Evolutionary conservation across 352 stramenopile species (phyloP), one percentile per base, ranked within the genome.

Genomic region (Pythium aquatile): DNA sequence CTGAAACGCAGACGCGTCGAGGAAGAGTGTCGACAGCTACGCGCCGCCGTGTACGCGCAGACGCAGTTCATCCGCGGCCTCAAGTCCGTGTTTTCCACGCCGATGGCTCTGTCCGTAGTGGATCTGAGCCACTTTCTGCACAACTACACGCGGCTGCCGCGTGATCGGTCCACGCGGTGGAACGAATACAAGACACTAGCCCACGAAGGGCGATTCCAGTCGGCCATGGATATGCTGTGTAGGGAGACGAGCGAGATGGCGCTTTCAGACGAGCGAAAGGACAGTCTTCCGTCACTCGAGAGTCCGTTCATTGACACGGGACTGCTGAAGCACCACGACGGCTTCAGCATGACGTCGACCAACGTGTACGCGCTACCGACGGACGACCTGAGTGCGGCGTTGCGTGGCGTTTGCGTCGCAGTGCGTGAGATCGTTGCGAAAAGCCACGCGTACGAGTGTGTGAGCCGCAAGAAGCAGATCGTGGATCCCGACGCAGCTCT

Each of bases 321-420:
- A 7, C n/a, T 39, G 30, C 10, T 33, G 2, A 16, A 49, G 9
- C 9, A 26, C 30, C 20, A n/a, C 54, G 32, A 48, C 35, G 54
- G 32, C 32, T 60, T 29, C 17, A 67, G 66, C 26, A 66, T 73
- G 55, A 79, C 63, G 8, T 74, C 69, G 24, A 63, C 55, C 0
- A 61, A 66, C 16, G 64, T 73, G 46, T 79, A 75, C 52, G 63
- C 70, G 17, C 66, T 79, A 52, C 70, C 77, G 33, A 75, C 66
- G 10, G 44, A 40, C 5, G 56, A 77, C 47, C 55, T 68, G 4
- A 63, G 61, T 3, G 74, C 29, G 5, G 13, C 29, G n/a, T 13
- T 75, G 32, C 33, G 60, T 7, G 66, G 66, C 20, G 61, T 67
- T 11, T 73, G 57, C 16, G 67, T 60, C 4, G 53, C 63, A 7